Base-by-base conservation (phyloP, 2,329 filamentous ascomycete genomes). In the Aspergillus calidoustus region DNA sequence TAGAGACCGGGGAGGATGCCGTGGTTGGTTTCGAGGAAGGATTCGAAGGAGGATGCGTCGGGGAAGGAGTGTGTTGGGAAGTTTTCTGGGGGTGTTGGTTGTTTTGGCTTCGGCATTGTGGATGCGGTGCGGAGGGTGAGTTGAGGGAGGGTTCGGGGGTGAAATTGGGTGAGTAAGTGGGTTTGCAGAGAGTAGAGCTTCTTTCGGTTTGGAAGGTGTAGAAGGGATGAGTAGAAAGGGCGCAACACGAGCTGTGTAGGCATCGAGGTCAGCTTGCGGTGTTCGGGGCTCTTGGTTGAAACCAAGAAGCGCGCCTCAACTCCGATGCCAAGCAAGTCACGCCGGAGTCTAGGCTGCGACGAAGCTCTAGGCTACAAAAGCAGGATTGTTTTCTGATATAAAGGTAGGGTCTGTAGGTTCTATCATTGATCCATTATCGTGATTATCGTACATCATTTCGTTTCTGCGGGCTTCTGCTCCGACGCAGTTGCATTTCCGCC, bases 1-100 rank as follows among this genome's bases (percentile, higher is more conserved):
- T 83, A 82, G 56, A 85, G 65, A 0, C 81, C 82, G 0, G 72
- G 55, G 0, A 70, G 59, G 2, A 71, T 74, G 7, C 67, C 34
- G 64, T 79, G 69, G 52, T 79, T 72, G n/a, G 64, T 59, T 23
- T 76, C 70, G n/a, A 84, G 77, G 73, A 80, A 82, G 23, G 67
- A 52, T 54, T 78, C 75, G 60, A 79, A 78, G 3, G 70, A 72
- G 2, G 57, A 22, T 30, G 72, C 65, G 38, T 54, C 66, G 3
- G 66, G 34, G 64, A 75, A 76, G n/a, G 70, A 7, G 56, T 70
- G 59, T 50, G 64, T 73, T n/a, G 70, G 71, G 19, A 73, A 62
- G 54, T 75, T 64, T 54, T 34, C 66, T 55, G 46, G 66, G 59
- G 7, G 62, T 59, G 17, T 43, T n/a, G 31, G 13, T 9, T 31